Evolutionary conservation across 2,329 filamentous ascomycete species (phyloP).

Genomic region (Exophiala mesophila): DNA sequence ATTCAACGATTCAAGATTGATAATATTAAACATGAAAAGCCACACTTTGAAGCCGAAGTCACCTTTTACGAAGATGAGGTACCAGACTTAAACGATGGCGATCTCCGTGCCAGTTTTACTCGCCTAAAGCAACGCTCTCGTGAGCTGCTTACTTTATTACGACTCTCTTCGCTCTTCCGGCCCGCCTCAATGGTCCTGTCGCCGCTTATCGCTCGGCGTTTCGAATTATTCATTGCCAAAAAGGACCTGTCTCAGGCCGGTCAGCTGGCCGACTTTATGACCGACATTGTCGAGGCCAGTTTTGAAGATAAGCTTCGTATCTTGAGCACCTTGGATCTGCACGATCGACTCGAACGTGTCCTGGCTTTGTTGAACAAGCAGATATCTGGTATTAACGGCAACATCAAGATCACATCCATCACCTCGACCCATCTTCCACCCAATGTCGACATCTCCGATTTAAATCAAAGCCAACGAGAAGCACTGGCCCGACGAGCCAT

Average conservation of each 20-base stretch:
- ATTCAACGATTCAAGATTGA: constrained; percentile 71
- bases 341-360: constrained; percentile 72
- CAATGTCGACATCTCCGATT: constrained; percentile 51
- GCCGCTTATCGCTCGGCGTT: constrained; percentile 75
- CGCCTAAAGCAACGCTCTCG: constrained; percentile 78
- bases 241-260: constrained; percentile 81
- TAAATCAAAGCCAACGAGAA: constrained; percentile 46
- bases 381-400: constrained; percentile 77
- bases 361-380: constrained; percentile 80
- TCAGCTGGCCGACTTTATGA: constrained; percentile 90
- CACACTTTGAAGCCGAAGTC: constrained; percentile 81
- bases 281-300: constrained; percentile 79
- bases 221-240: constrained; percentile 80
- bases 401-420: constrained; percentile 76
- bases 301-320: constrained; percentile 90
- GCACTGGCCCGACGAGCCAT: constrained; percentile 41
- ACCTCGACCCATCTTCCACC: constrained; percentile 62
- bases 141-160: constrained; percentile 77
- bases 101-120: constrained; percentile 66
- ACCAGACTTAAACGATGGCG: constrained; percentile 51
- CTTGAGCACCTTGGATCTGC: constrained; percentile 72
- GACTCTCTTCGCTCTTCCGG: constrained; percentile 78
- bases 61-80: constrained; percentile 60
- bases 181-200: constrained; percentile 66
- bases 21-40: constrained; percentile 68